Conservation (phyloP, 2,329 filamentous ascomycete genomes). For the Ophiosphaerella herpotricha region DNA sequence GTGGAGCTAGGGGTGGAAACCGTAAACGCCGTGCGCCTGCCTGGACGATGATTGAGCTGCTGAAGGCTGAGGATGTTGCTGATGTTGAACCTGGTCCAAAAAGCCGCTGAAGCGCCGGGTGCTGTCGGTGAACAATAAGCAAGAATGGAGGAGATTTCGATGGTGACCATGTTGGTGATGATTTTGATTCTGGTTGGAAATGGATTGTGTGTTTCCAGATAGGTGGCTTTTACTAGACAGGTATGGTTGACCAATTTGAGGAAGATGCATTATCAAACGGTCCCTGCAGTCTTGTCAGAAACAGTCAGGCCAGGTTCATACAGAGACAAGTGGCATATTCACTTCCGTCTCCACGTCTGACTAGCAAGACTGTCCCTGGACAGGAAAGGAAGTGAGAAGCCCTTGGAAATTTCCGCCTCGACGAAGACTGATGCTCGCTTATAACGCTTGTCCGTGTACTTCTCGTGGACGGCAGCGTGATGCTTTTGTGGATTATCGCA, state of each 20-base stretch:
- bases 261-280: conserved; percentile 23
- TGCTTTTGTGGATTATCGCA: conserved; percentile 81
- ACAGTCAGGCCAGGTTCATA: conserved; percentile 19
- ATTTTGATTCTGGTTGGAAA: conserved; percentile 14
- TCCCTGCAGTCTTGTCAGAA: conserved; percentile 35
- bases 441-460: conserved; percentile 87
- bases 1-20: conserved; percentile 25
- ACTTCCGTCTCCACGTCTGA: conserved; percentile 47
- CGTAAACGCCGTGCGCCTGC: conserved; percentile 29
- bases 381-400: conserved; percentile 57
- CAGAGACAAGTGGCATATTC: conserved; percentile 31
- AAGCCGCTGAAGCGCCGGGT: conserved; percentile 36
- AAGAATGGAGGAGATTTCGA: conserved; percentile 44
- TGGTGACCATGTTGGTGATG: conserved; percentile 29
- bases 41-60: conserved; percentile 26
- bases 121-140: conserved; percentile 44
- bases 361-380: conserved; percentile 42
- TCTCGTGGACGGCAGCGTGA: conserved; percentile 85
- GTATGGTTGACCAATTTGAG: conserved; percentile 17
- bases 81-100: conserved; percentile 28
- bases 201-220: conserved; percentile 10
- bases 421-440: conserved; percentile 84
- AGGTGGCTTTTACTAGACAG: conserved; percentile 13
- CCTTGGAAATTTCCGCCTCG: conserved; percentile 70
- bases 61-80: conserved; percentile 18